Evolutionary conservation across 2,329 filamentous ascomycete species (phyloP).

Genomic region (Intubia oerlemansii): DNA sequence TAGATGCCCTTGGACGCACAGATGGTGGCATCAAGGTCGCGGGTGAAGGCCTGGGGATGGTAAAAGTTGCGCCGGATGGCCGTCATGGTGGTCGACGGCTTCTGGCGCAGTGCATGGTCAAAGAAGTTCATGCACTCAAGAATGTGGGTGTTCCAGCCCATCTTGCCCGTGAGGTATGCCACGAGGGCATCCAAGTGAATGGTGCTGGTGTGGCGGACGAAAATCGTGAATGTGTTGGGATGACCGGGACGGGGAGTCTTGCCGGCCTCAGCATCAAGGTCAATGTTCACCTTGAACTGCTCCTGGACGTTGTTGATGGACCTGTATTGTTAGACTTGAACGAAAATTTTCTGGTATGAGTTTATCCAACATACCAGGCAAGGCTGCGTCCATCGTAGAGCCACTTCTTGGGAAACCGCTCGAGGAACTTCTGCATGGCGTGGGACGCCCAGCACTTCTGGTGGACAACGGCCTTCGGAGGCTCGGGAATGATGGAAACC

Average conservation of each 20-base stretch:
- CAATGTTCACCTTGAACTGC: slow-evolving; percentile 34
- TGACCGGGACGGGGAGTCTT: slow-evolving; percentile 12
- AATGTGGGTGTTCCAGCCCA: slow-evolving; percentile 41
- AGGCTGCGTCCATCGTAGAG: slow-evolving; percentile 71
- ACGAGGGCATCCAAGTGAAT: slow-evolving; percentile 47
- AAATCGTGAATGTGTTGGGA: slow-evolving; percentile 33
- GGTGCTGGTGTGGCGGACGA: slow-evolving; percentile 40
- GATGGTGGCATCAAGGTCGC: slow-evolving; percentile 29
- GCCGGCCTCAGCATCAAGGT: slow-evolving; percentile 46
- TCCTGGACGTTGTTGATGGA: slow-evolving; percentile 19
- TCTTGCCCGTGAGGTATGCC: slow-evolving; percentile 40
- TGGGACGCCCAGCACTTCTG: slow-evolving; percentile 57
- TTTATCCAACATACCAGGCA: slow-evolving; percentile 42
- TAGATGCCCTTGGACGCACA: slow-evolving; percentile 82
- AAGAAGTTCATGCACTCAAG: slow-evolving; percentile 71
- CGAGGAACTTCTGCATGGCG: slow-evolving; percentile 32
- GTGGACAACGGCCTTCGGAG: slow-evolving; percentile 41
- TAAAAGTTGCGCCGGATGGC: slow-evolving; percentile 75
- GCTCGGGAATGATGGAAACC: slow-evolving; percentile 42
- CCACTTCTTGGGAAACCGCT: slow-evolving; percentile 27
- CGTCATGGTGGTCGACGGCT: slow-evolving; percentile 44
- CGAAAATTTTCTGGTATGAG: not conserved
- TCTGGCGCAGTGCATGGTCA: slow-evolving; percentile 70
- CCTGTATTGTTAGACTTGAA: slow-evolving; percentile 8
- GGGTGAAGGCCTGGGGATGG: slow-evolving; percentile 24